phyloP scores from a whole-genome alignment of 768 basidiomycete species.

The Rubroboletus satanas region DNA sequence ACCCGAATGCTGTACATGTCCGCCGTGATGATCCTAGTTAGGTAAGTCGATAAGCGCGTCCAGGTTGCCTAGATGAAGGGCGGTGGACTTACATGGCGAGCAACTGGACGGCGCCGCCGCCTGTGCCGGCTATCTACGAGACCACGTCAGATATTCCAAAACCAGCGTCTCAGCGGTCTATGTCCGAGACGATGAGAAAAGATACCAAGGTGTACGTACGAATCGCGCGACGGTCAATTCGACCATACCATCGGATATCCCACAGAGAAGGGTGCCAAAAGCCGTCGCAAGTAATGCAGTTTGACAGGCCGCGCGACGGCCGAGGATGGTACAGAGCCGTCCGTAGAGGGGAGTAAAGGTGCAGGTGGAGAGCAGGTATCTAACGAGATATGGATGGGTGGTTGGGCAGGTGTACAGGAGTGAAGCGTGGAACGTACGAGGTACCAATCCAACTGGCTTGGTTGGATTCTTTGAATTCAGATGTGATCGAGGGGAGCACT shows the following conservation, averaged over 20 bases:
- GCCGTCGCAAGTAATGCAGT: conserved; percentile 56
- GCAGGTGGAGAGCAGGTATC: conserved; percentile 68
- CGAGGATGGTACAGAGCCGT: conserved; percentile 68
- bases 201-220: conserved; percentile 38
- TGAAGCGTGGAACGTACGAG: conserved; percentile 11
- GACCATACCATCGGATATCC: conserved; percentile 62
- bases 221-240: conserved; percentile 67
- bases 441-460: conserved; percentile 29
- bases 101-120: conserved; percentile 19
- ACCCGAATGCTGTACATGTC: conserved; percentile 22
- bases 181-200: too few relatives aligned
- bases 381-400: neutral
- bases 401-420: neutral
- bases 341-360: conserved; percentile 82
- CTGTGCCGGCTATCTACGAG: conserved; percentile 20
- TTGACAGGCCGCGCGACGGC: conserved; percentile 63
- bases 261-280: conserved; percentile 62
- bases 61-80: neutral
- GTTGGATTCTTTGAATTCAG: conserved; percentile 25
- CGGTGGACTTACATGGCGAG: conserved; percentile 15
- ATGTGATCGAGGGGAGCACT: conserved; percentile 20
- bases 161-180: neutral
- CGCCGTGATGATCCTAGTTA: conserved; percentile 20
- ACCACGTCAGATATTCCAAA: neutral
- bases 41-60: neutral